Conservation (phyloP, 2,329 filamentous ascomycete species). For the Clarireedia monteithiana region DNA sequence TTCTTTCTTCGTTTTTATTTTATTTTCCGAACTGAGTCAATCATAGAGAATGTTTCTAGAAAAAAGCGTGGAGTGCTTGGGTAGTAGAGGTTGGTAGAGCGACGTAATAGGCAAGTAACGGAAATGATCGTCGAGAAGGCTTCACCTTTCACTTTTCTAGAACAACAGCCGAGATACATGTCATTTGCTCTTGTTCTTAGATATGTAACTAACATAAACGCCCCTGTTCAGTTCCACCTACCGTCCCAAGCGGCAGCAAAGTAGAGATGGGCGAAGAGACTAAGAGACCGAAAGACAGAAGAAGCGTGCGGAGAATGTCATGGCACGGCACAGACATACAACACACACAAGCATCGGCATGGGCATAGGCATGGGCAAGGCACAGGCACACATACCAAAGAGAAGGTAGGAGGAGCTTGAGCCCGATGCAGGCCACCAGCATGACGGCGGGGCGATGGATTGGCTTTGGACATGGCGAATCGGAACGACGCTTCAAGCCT, state of each 20-base stretch:
- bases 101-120: no score
- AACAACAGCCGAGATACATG: no score
- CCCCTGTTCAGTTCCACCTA: no score
- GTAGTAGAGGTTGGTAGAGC: no score
- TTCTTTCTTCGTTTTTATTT: background rate
- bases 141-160: no score
- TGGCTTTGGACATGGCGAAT: background rate
- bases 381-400: slow-evolving; percentile 6
- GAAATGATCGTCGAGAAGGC: no score
- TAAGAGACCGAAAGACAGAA: no score
- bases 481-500: no score
- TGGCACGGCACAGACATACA: background rate
- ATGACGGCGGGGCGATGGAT: background rate
- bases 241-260: no score
- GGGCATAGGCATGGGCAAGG: background rate
- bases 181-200: no score
- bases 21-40: background rate
- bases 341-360: background rate
- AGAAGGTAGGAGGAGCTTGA: slow-evolving; percentile 4
- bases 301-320: background rate
- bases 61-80: background rate
- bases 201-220: no score
- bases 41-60: background rate
- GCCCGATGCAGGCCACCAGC: background rate
- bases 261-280: no score